Evolutionary conservation across 371 early-diverging fungal species (phyloP).

Genomic region (Gilbertella persicaria): DNA sequence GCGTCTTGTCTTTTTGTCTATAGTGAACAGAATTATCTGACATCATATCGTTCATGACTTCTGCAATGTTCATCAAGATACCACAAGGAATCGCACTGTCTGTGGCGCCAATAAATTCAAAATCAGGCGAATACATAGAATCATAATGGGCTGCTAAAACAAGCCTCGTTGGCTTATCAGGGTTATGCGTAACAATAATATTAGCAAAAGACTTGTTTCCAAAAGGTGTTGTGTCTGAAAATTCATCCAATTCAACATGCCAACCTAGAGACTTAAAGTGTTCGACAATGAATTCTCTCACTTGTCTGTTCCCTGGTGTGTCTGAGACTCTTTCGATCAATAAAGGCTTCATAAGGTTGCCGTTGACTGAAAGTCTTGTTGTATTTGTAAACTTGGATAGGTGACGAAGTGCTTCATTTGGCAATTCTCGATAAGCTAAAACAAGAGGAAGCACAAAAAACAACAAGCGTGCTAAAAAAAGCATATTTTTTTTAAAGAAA

Average conservation of each 20-base stretch:
- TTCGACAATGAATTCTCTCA: constrained; percentile 68
- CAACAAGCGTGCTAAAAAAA: neutral
- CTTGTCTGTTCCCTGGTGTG: constrained; percentile 66
- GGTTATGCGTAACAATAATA: constrained; percentile 86
- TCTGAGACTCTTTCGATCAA: constrained; percentile 79
- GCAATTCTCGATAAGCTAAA: constrained; percentile 11
- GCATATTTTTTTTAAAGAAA: neutral
- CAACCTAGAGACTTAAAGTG: constrained; percentile 69
- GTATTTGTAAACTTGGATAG: constrained; percentile 14
- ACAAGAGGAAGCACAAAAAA: neutral
- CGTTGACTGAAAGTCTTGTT: constrained; percentile 35
- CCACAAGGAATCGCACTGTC: constrained; percentile 89
- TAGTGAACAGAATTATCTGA: constrained; percentile 9
- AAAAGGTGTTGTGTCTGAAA: constrained; percentile 72
- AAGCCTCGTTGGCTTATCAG: constrained; percentile 66
- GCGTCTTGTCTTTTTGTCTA: constrained; percentile 50
- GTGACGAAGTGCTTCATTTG: constrained; percentile 19
- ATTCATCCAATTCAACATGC: constrained; percentile 80
- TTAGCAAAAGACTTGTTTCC: constrained; percentile 82
- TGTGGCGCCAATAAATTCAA: constrained; percentile 80
- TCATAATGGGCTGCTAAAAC: constrained; percentile 94
- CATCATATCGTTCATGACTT: constrained; percentile 26
- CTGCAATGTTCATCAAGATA: constrained; percentile 84
- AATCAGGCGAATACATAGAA: constrained; percentile 71
- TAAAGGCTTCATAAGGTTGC: constrained; percentile 63